These are phyloP conservation scores for Alternaria sp. DNA, from an alignment of 2,329 filamentous ascomycete genomes.

Conservation along the genomic window DNA sequence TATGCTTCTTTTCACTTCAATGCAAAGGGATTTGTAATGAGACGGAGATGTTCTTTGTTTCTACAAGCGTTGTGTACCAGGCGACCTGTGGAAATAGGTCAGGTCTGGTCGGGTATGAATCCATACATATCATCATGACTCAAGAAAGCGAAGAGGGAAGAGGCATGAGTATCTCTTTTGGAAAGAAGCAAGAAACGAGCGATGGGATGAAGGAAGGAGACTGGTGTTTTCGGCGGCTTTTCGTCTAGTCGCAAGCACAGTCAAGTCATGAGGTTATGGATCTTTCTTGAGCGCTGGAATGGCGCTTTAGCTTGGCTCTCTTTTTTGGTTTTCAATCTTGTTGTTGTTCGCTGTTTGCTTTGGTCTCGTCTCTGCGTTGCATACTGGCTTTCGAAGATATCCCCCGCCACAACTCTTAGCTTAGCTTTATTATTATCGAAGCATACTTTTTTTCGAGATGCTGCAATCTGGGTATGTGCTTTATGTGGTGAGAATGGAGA, in stretches of 20 bases:
- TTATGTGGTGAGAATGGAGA: neutral
- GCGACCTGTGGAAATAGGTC: neutral
- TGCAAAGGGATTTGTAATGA: neutral
- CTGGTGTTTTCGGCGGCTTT: neutral
- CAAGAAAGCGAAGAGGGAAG: neutral
- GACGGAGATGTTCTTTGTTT: neutral
- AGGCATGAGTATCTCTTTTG: neutral
- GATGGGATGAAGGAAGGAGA: neutral
- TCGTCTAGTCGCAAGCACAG: neutral
- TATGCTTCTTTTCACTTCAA: conserved; percentile 1
- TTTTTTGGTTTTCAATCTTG: neutral
- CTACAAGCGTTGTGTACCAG: neutral
- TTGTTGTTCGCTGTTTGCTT: neutral
- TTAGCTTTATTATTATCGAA: conserved; percentile 7
- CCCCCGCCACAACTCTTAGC: conserved; percentile 10
- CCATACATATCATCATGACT: neutral
- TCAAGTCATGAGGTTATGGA: conserved; percentile 5
- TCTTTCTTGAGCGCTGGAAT: neutral
- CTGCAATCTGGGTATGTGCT: neutral
- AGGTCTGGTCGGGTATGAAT: neutral
- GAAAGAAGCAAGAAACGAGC: neutral
- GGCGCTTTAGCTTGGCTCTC: neutral
- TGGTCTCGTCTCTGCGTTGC: neutral
- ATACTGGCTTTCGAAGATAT: conserved; percentile 16
- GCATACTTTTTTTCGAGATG: neutral